phyloP scores from a whole-genome alignment of 2,329 filamentous ascomycete genomes.

The Colletotrichum scovillei region DNA sequence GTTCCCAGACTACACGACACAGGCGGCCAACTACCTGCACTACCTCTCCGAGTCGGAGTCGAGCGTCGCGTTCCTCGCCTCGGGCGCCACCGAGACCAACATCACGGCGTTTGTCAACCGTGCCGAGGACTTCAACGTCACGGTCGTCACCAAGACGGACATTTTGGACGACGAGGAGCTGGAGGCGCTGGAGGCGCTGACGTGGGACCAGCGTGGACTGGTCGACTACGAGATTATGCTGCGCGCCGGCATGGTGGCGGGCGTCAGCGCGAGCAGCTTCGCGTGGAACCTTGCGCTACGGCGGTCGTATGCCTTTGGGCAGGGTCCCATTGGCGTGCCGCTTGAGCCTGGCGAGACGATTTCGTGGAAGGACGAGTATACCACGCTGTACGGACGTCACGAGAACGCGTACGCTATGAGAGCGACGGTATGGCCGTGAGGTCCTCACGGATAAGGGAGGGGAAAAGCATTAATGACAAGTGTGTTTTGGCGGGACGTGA shows the following conservation, averaged over 20 bases:
- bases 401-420: slow-evolving; percentile 43
- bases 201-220: slow-evolving; percentile 61
- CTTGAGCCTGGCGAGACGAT: slow-evolving; percentile 31
- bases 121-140: slow-evolving; percentile 49
- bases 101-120: slow-evolving; percentile 48
- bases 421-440: slow-evolving; percentile 33
- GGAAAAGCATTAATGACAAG: background rate
- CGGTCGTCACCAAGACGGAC: slow-evolving; percentile 55
- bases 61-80: slow-evolving; percentile 54
- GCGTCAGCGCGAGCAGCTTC: slow-evolving; percentile 57
- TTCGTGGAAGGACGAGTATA: slow-evolving; percentile 47
- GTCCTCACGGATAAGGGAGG: background rate
- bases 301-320: slow-evolving; percentile 44
- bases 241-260: slow-evolving; percentile 55
- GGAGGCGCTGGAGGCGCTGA: slow-evolving; percentile 47
- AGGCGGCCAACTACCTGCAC: slow-evolving; percentile 46
- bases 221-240: slow-evolving; percentile 63
- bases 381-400: slow-evolving; percentile 45
- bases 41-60: slow-evolving; percentile 43
- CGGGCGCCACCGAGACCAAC: slow-evolving; percentile 50
- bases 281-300: slow-evolving; percentile 59
- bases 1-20: slow-evolving; percentile 46
- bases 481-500: no score
- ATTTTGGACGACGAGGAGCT: slow-evolving; percentile 52
- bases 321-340: slow-evolving; percentile 19